Conservation (phyloP, 768 basidiomycete genomes). For the Grammothele lineata region DNA sequence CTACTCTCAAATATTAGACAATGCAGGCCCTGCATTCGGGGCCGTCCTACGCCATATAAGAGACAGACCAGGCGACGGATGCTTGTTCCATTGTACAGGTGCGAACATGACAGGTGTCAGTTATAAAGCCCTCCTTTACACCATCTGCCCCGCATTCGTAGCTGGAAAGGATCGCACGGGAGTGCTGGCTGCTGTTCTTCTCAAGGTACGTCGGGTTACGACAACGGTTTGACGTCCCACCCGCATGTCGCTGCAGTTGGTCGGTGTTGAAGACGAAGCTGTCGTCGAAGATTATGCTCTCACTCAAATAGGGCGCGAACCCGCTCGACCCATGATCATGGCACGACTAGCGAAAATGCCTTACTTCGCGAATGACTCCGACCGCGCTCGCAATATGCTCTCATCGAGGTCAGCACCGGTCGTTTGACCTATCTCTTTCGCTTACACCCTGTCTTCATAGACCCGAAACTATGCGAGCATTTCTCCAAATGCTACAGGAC, state of each 20-base stretch:
- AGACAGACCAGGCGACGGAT: conserved; percentile 61
- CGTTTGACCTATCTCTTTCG: neutral
- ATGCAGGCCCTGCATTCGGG: conserved; percentile 67
- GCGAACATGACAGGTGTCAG: conserved; percentile 1
- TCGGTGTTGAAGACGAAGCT: conserved; percentile 58
- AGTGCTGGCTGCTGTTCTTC: conserved; percentile 64
- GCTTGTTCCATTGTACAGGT: conserved; percentile 76
- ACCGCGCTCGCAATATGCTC: conserved; percentile 81
- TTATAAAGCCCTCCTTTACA: too few relatives aligned
- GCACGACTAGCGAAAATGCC: conserved; percentile 65
- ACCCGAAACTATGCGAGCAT: conserved; percentile 72
- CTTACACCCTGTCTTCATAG: conserved; percentile 31
- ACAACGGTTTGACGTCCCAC: too few relatives aligned
- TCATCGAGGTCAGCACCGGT: conserved; percentile 59
- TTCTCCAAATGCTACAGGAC: conserved; percentile 53
- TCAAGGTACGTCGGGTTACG: conserved; percentile 45
- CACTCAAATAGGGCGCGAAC: conserved; percentile 76
- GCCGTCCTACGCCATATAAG: conserved; percentile 67
- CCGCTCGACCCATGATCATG: conserved; percentile 68
- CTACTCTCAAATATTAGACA: conserved; percentile 77
- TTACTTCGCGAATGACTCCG: conserved; percentile 64
- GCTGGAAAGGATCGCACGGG: conserved; percentile 86
- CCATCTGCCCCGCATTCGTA: conserved; percentile 20
- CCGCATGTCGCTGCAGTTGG: too few relatives aligned
- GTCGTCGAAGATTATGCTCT: conserved; percentile 75